These are phyloP conservation scores for Dactylellina parvicollis DNA, from an alignment of 2,329 filamentous ascomycete genomes.

Conservation along the genomic window DNA sequence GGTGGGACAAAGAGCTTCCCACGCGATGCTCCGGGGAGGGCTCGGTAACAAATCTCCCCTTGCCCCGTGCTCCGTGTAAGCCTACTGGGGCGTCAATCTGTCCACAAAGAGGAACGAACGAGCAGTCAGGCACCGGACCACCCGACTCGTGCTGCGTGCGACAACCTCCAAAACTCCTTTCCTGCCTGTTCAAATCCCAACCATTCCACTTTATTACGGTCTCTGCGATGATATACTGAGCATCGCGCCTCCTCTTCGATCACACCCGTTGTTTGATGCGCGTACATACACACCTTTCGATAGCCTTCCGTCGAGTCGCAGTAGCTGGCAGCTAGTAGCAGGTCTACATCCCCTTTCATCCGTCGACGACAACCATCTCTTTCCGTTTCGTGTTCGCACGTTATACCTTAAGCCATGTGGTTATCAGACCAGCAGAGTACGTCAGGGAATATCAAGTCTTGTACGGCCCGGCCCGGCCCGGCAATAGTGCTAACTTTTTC, in stretches of 20 bases:
- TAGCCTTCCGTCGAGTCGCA: slow-evolving; percentile 8
- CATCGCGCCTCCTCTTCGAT: neutral
- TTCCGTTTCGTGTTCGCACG: neutral
- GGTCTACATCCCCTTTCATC: too few species aligned
- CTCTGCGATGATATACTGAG: neutral
- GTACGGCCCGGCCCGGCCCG: slow-evolving; percentile 5
- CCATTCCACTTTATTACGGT: neutral
- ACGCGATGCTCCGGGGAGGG: slow-evolving; percentile 12
- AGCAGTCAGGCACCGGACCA: neutral
- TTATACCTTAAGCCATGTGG: slow-evolving; percentile 77
- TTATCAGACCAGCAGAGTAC: slow-evolving; percentile 93
- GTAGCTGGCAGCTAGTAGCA: slow-evolving; percentile 4
- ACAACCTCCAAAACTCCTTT: slow-evolving; percentile 9
- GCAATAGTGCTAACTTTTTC: slow-evolving; percentile 55
- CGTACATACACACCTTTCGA: neutral
- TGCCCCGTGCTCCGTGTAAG: neutral
- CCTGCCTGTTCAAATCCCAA: neutral
- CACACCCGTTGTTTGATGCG: slow-evolving; percentile 15
- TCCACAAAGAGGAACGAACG: slow-evolving; percentile 8
- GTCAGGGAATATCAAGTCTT: slow-evolving; percentile 60
- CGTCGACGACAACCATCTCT: too few species aligned
- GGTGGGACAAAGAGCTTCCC: neutral
- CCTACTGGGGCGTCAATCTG: slow-evolving; percentile 22
- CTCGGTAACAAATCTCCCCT: neutral
- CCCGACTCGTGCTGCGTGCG: slow-evolving; percentile 15